Evolutionary conservation across 2,329 filamentous ascomycete species (phyloP).

Genomic region (Cladosporium sp.): DNA sequence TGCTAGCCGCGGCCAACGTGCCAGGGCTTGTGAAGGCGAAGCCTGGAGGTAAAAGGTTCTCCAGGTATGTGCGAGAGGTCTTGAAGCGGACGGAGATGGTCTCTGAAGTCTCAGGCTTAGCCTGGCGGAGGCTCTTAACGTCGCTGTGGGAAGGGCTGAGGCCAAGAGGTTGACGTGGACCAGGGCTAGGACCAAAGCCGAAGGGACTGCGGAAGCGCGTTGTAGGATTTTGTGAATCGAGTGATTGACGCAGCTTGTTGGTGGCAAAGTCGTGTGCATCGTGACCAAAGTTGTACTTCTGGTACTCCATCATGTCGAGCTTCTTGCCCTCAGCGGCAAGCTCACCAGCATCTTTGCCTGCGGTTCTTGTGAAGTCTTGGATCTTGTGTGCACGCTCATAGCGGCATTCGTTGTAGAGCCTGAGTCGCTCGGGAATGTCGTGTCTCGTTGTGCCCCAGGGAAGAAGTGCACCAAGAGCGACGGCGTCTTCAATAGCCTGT

Average conservation of each 20-base stretch:
- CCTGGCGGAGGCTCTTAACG: slow-evolving; percentile 5
- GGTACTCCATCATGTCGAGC: slow-evolving; percentile 32
- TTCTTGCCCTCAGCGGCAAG: slow-evolving; percentile 24
- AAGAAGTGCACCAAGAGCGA: slow-evolving; percentile 60
- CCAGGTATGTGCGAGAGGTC: slow-evolving; percentile 43
- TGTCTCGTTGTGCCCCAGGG: slow-evolving; percentile 46
- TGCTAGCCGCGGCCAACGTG: slow-evolving; percentile 43
- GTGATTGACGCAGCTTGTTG: slow-evolving; percentile 54
- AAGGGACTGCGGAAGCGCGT: slow-evolving; percentile 47
- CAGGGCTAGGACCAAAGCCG: slow-evolving; percentile 44
- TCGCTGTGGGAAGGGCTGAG: slow-evolving; percentile 19
- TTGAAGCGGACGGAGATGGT: slow-evolving; percentile 47
- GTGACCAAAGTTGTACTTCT: slow-evolving; percentile 38
- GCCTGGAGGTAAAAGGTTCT: slow-evolving; percentile 43
- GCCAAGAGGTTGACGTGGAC: slow-evolving; percentile 11
- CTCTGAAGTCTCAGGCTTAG: slow-evolving; percentile 36
- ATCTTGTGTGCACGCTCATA: slow-evolving; percentile 60
- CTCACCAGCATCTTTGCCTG: slow-evolving; percentile 43
- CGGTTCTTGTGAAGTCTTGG: slow-evolving; percentile 59
- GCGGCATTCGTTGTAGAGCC: slow-evolving; percentile 60
- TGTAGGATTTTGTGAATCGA: slow-evolving; percentile 46
- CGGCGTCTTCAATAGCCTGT: slow-evolving; percentile 68
- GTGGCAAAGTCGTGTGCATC: slow-evolving; percentile 49
- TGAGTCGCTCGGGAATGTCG: slow-evolving; percentile 58
- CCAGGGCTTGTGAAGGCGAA: slow-evolving; percentile 43